phyloP scores from a whole-genome alignment of 78 protist genomes.

The Dictyostelium brefeldianum region DNA sequence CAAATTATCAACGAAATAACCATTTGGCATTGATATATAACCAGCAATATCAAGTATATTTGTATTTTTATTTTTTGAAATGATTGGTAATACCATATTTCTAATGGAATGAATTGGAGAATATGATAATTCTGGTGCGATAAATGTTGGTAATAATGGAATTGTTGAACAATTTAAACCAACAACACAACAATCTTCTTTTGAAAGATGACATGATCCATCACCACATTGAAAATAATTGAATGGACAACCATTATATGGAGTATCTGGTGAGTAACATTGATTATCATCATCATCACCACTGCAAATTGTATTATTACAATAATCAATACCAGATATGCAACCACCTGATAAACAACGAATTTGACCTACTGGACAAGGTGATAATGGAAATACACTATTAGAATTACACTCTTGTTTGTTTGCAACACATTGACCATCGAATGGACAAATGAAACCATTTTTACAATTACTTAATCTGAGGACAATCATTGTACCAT shows the following conservation, averaged over 20 bases:
- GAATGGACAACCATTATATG: constrained; percentile 60
- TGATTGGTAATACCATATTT: constrained; percentile 17
- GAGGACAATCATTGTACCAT: constrained; percentile 16
- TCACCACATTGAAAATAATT: constrained; percentile 27
- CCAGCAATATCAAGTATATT: constrained; percentile 25
- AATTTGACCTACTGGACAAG: not conserved
- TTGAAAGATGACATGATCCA: constrained; percentile 4
- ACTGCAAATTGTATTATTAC: not conserved
- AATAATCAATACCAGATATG: not conserved
- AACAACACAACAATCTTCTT: constrained; percentile 14
- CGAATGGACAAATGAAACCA: constrained; percentile 10
- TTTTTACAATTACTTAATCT: constrained; percentile 26
- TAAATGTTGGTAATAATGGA: not conserved
- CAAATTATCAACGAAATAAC: not conserved
- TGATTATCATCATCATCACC: not conserved
- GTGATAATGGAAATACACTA: not conserved
- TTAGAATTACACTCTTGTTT: constrained; percentile 9
- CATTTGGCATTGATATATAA: constrained; percentile 15
- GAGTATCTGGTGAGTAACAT: not conserved
- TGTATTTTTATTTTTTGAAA: not conserved
- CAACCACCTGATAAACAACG: constrained; percentile 26
- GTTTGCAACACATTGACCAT: not conserved
- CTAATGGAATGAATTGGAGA: constrained; percentile 36
- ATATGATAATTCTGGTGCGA: not conserved
- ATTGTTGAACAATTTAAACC: not conserved